Evolutionary conservation across 495 filamentous ascomycete genomes (phyloP).

Genomic region (Ramalina intermedia): DNA sequence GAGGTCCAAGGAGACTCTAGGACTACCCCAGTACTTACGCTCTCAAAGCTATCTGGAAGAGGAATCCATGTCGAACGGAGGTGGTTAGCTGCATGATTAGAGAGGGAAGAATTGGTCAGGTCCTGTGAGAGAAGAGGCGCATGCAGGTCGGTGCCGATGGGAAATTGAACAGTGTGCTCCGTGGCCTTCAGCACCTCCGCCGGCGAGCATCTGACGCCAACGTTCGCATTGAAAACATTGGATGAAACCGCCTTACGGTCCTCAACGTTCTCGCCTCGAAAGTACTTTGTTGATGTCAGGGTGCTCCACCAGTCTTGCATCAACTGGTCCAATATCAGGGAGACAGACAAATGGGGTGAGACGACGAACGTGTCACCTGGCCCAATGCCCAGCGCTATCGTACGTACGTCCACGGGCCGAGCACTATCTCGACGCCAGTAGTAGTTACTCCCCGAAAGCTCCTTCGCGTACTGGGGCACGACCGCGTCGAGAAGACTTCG

Average conservation of each 20-base stretch:
- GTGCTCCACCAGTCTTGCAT: background rate
- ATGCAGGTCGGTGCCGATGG: background rate
- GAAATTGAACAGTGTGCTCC: constrained; percentile 6
- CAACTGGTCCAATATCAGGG: constrained; percentile 1
- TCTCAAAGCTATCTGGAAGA: constrained; percentile 3
- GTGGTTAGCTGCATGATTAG: background rate
- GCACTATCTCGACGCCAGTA: constrained; percentile 7
- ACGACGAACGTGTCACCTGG: constrained; percentile 1
- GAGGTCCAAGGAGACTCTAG: constrained; percentile 8
- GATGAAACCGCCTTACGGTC: constrained; percentile 5
- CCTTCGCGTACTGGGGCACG: constrained; percentile 8
- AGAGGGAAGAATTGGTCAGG: background rate
- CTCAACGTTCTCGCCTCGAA: constrained; percentile 4
- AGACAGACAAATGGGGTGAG: constrained; percentile 9
- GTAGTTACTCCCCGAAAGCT: constrained; percentile 6
- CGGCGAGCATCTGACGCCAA: constrained; percentile 1
- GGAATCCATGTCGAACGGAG: constrained; percentile 9
- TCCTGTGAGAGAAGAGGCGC: background rate
- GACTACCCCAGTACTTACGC: constrained; percentile 6
- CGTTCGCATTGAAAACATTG: background rate
- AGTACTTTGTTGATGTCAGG: background rate
- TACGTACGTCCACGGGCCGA: constrained; percentile 4
- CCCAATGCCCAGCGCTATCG: constrained; percentile 7
- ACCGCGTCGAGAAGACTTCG: background rate
- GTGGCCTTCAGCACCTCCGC: constrained; percentile 5